Conservation (phyloP, 495 filamentous ascomycete species). For the Acidiella bohemica region DNA sequence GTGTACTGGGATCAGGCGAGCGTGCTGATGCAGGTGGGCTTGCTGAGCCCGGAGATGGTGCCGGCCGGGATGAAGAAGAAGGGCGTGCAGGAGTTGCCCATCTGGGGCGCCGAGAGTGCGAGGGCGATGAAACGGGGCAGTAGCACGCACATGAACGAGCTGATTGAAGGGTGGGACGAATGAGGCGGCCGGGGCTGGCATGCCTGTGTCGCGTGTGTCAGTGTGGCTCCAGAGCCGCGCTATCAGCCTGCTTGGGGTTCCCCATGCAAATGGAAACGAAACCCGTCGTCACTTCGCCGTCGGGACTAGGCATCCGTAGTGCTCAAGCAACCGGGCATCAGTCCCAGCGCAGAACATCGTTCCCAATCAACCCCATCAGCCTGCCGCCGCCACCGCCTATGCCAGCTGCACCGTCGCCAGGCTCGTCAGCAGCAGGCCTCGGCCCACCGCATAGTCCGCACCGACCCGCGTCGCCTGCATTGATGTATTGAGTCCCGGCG, state of each 20-base stretch:
- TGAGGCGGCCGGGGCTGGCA: neutral
- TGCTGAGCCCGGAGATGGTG: slow-evolving; percentile 52
- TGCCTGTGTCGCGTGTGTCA: too few relatives aligned
- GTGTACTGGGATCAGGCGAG: slow-evolving; percentile 82
- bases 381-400: too few relatives aligned
- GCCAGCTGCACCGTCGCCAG: neutral
- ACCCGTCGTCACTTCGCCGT: neutral
- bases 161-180: slow-evolving; percentile 13
- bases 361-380: slow-evolving; percentile 6
- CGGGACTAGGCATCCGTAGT: too few relatives aligned
- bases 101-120: slow-evolving; percentile 56
- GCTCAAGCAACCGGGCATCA: too few relatives aligned
- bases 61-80: slow-evolving; percentile 31
- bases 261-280: neutral
- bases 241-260: neutral
- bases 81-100: slow-evolving; percentile 50
- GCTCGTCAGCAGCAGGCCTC: slow-evolving; percentile 6
- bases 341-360: slow-evolving; percentile 18
- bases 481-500: slow-evolving; percentile 41
- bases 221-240: slow-evolving; percentile 2
- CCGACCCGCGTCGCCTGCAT: slow-evolving; percentile 47
- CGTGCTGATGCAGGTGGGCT: slow-evolving; percentile 61
- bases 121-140: slow-evolving; percentile 43
- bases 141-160: slow-evolving; percentile 43
- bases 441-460: slow-evolving; percentile 52